Evolutionary conservation across 169 alveolate genomes (phyloP), one percentile per base, ranked within the genome.

Genomic region (Plasmodium vinckei): DNA sequence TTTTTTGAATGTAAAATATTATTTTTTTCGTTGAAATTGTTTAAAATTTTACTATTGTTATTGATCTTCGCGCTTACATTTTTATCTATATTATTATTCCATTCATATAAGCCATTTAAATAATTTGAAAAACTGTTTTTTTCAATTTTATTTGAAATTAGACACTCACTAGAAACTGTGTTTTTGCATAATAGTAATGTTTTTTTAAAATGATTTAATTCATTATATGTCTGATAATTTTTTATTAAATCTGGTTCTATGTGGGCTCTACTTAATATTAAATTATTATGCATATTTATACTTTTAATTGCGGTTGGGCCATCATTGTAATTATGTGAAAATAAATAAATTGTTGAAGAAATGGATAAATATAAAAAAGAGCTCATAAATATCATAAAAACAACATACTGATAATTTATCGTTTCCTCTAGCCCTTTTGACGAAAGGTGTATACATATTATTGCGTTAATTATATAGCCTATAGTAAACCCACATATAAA

Each of bases 401-500:
- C 88, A 23, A 86, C 82, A 60, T 89, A 71, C 67, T 93, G 96
- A 73, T 87, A 93, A 27, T 79, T 87, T 72, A 89, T 92, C 7
- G 96, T 93, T 79, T 93, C 96, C 89, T 93, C 94, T 59, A 93
- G 73, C 2, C 94, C 94, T 49, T 91, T 86, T 13, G 90, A 57
- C 65, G 94, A 86, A 39, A 93, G 63, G 33, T 91, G 86, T 71
- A 91, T 64, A 51, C 95, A 92, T 63, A 93, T 60, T 67, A 89
- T 79, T 19, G 94, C 94, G 42, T 93, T 89, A 39, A 93, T 77
- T 15, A 93, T 60, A 67, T 93, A 93, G 1, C 96, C 96, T 60
- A 93, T 65, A n/a, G 96, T 92, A 54, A 93, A 89, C 19, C 92
- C 93, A 27, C 87, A 39, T 44, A 73, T 84, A 17, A 92, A 15